These are phyloP conservation scores for Lyophyllum shimeji DNA, from an alignment of 768 basidiomycete species.

Conservation along the genomic window DNA sequence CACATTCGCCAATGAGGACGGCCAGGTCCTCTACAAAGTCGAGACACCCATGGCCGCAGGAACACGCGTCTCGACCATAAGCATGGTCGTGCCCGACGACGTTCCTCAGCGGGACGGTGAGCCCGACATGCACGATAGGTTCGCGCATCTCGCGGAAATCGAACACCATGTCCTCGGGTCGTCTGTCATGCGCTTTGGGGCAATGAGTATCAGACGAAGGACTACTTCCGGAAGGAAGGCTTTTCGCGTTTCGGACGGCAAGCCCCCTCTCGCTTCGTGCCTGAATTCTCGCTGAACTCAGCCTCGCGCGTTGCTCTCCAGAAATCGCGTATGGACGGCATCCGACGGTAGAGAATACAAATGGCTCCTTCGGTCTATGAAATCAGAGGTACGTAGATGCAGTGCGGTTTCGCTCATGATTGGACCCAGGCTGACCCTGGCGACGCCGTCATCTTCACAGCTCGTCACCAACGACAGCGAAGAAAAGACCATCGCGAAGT, in stretches of 20 bases:
- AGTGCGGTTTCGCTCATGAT: neutral
- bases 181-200: slow-evolving; percentile 29
- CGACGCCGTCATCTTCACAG: neutral
- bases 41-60: slow-evolving; percentile 5
- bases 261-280: neutral
- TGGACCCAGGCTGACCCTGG: neutral
- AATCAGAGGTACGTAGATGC: slow-evolving; percentile 5
- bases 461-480: slow-evolving; percentile 5
- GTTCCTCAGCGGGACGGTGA: neutral
- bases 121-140: slow-evolving; percentile 12
- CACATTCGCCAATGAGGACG: slow-evolving; percentile 20
- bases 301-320: neutral
- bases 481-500: slow-evolving; percentile 14
- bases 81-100: slow-evolving; percentile 11
- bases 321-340: slow-evolving; percentile 21
- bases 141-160: slow-evolving; percentile 10
- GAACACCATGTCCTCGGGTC: slow-evolving; percentile 13
- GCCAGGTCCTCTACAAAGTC: slow-evolving; percentile 22
- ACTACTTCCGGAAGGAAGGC: slow-evolving; percentile 25
- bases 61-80: slow-evolving; percentile 10
- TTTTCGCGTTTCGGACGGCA: slow-evolving; percentile 17
- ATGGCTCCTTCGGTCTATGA: slow-evolving; percentile 12
- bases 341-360: slow-evolving; percentile 22
- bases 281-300: neutral
- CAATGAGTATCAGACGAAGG: slow-evolving; percentile 20